Conservation (phyloP, 1,139 yeast species). For the Zygotorulaspora mrakii region DNA sequence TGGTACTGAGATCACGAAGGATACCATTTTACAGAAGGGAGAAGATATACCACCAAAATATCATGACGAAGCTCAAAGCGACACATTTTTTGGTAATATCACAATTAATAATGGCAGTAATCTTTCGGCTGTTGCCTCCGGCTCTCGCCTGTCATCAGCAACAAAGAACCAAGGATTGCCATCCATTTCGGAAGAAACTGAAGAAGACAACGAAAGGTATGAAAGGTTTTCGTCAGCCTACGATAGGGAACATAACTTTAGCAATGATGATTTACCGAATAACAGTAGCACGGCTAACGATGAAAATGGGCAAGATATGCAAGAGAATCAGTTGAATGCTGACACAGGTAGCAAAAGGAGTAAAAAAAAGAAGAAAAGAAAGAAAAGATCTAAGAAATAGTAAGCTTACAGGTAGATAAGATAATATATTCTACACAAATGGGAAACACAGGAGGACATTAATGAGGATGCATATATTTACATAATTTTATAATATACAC, state of each 20-base stretch:
- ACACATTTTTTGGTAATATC: conserved; percentile 53
- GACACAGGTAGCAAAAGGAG: conserved; percentile 13
- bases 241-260: conserved; percentile 22
- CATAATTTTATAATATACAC: conserved; percentile 2
- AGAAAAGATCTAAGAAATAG: conserved; percentile 21
- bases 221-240: conserved; percentile 26
- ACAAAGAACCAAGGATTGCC: conserved; percentile 2
- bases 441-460: conserved; percentile 1
- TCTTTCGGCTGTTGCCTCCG: conserved; percentile 7
- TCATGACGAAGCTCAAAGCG: conserved; percentile 49
- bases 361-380: conserved; percentile 27
- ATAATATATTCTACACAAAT: too few relatives aligned
- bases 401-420: conserved; percentile 6
- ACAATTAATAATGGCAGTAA: conserved; percentile 16
- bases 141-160: conserved; percentile 1
- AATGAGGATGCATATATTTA: conserved; percentile 9
- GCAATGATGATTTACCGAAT: conserved; percentile 11
- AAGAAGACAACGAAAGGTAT: conserved; percentile 16
- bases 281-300: conserved; percentile 8
- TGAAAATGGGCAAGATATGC: conserved; percentile 3
- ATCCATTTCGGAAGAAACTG: conserved; percentile 8
- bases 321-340: conserved; percentile 2
- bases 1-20: conserved; percentile 48
- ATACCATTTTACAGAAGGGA: conserved; percentile 63
- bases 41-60: conserved; percentile 70